A percentile compares a stretch with the other conserved stretches of the same genome.
Conservation (phyloP, 1,284 basidiomycete species). For the Agroathelia rolfsii region DNA sequence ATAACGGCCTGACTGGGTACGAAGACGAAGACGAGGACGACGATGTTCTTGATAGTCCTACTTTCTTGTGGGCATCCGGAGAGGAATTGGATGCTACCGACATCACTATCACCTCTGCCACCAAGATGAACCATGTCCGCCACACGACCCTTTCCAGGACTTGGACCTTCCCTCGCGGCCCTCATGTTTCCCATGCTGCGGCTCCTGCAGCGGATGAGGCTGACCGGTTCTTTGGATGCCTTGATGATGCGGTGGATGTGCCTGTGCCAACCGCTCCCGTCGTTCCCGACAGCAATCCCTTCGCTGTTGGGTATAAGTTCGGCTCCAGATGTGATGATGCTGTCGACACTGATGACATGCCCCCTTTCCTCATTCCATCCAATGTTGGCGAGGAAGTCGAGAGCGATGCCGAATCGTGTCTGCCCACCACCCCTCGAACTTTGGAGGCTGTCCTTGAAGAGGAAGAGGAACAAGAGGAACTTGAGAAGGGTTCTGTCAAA, state of each 20-base stretch:
- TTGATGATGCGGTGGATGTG: conserved; percentile 35
- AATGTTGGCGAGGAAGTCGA: conserved; percentile 41
- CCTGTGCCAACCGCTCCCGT: conserved; percentile 22
- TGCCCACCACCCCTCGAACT: conserved; percentile 13
- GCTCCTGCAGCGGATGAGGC: conserved; percentile 29
- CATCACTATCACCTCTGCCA: conserved; percentile 8
- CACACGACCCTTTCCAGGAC: conserved; percentile 45
- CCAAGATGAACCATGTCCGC: conserved; percentile 21
- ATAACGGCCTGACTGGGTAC: conserved; percentile 50
- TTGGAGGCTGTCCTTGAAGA: conserved; percentile 36
- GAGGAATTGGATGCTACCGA: conserved; percentile 27
- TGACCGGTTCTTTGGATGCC: conserved; percentile 66
- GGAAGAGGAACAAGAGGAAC: conserved; percentile 31
- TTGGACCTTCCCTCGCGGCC: conserved; percentile 59
- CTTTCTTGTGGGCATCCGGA: conserved; percentile 46
- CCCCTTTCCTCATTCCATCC: conserved; percentile 40
- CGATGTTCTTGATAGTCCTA: conserved; percentile 38
- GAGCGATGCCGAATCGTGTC: too few species aligned
- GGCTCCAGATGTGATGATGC: conserved; percentile 27
- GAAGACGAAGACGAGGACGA: conserved; percentile 61
- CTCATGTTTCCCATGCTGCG: conserved; percentile 17
- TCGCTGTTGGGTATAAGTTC: conserved; percentile 38
- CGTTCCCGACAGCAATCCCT: conserved; percentile 48
- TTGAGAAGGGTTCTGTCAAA: conserved; percentile 16
- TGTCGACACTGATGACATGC: conserved; percentile 33